Evolutionary conservation across 2,329 filamentous ascomycete species (phyloP), one percentile per base, ranked within the genome.

Genomic region (Fusarium sp.): DNA sequence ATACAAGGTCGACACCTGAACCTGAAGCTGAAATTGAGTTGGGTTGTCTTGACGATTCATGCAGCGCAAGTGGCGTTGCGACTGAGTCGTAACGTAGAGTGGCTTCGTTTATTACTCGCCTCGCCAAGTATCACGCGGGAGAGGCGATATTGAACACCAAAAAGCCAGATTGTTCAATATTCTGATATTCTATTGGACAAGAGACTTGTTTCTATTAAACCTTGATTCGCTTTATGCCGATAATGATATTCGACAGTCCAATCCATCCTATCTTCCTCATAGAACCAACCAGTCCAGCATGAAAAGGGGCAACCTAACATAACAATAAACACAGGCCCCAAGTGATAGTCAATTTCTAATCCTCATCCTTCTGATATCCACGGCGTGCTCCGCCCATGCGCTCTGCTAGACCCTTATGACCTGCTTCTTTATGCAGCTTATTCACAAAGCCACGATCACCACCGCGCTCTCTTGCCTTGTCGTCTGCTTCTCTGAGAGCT

Each of bases 381-480:
- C 82, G 81, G 52, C 82, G 78, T 15, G 82, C 80, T 35, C 85
- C 80, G 2, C 84, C 85, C 68, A 88, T 83, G 8, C 86, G 81
- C 70, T 86, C 84, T 0, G 81, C 84, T 42, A 89, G 76, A 24
- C 83, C 82, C 76, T 86, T 78, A 55, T 85, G 82, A 15, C 83
- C 83, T 44, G 83, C 86, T 71, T 89, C 85, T 58, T 86, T 86
- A 73, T 92, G 88, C 57, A 93, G 78, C 1, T 84, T 84, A 62
- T 88, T 88, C 50, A 89, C 84, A 71, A 93, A 93, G 23, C 88
- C 84, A 8, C 87, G 86, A 38, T 89, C 89, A 8, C 89, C 89
- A 7, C 86, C 89, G 54, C 88, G 87, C 74, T 89, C 84, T 58
- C 91, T 83, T 23, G 86, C 87, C 64, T 78, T 82, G 29, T 93